Evolutionary conservation across 2,329 filamentous ascomycete genomes (phyloP), one percentile per base, ranked within the genome.

Genomic region (Alternaria consortialis): DNA sequence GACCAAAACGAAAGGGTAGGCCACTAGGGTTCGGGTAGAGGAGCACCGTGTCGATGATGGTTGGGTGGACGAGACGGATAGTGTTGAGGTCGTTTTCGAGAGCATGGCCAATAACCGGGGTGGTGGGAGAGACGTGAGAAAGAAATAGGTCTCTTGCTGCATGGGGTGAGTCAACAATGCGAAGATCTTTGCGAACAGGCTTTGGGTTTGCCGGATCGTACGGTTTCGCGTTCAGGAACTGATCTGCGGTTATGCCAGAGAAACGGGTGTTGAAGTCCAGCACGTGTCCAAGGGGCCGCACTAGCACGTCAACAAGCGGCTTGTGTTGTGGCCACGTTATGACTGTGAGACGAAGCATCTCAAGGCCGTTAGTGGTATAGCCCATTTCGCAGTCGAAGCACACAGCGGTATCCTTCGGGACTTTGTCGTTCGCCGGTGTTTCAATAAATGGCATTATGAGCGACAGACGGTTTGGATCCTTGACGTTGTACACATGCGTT

Each of bases 331-430:
- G 94, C 94, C 95, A 99, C 9, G 90, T 88, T 4, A 94, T 90
- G 5, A 92, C 94, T 0, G 95, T 98, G 3, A 99, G 80, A 8
- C 95, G 92, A 58, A 98, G 90, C 17, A 99, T 85, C 77, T 99
- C 95, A 66, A 98, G 82, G 0, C 96, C 95, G 51, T 90, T 80
- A 1, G 92, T 91, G 0, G 96, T 99, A 74, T 97, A 98, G 5
- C 92, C 92, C 95, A 99, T 99, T 76, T 99, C 95, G 72, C 95
- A 98, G 77, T 99, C 95, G 71, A 99, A 94, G 65, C 89, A 91
- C 11, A 98, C 88, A 2, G 91, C 92, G 36, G 86, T 86, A 1
- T 73, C 50, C 34, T 66, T 64, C 4, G 71, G 64, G 1, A 69
- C 73, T 12, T 80, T 70, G 1, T 81, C 76, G 66, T 93, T 93